Evolutionary conservation across 495 filamentous ascomycete species (phyloP), one percentile per base, ranked within the genome.

Genomic region (Penicillium turbatum): DNA sequence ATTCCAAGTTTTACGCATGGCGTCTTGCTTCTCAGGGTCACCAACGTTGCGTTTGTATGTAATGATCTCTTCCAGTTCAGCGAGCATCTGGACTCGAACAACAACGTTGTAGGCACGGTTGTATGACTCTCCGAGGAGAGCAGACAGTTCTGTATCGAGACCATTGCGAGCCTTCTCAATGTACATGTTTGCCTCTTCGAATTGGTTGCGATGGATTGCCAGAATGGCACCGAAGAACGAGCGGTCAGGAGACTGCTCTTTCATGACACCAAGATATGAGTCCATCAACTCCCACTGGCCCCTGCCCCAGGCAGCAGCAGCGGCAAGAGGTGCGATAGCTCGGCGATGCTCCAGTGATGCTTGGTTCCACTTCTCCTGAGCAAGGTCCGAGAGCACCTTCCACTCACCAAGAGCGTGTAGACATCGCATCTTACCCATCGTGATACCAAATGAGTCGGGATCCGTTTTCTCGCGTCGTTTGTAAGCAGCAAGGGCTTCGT

Each of bases 401-500:
- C 92, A 99, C 67, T 99, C 93, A 37, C 93, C 95, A 30, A 99
- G 80, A 29, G 93, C 93, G 63, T 99, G 95, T 36, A 97, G 73
- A 80, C 93, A 99, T 15, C 95, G 86, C 93, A 99, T 99, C 71
- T 98, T 97, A 54, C 93, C 93, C 90, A 97, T 96, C 5, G 92
- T 92, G 31, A 97, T 85, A 48, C 97, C 92, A 55, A 97, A 87
- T 0, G 87, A 88, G 6, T 81, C 74, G 3, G 83, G 80, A 42
- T 95, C 88, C 8, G 85, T 81, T 50, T 68, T 73, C 57, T 89
- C 86, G 15, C 90, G 85, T 54, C 88, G 83, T 55, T 90, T 85
- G 59, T 97, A 98, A 35, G 91, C 92, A 46, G 83, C 81, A 55
- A 98, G 78, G n/a, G 93, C 93, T 69, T 98, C 93, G 59, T 98